Percentiles rank a stretch among this genome's conserved stretches.
Conservation (phyloP, 768 basidiomycete genomes). For the Mycena belliarum region DNA sequence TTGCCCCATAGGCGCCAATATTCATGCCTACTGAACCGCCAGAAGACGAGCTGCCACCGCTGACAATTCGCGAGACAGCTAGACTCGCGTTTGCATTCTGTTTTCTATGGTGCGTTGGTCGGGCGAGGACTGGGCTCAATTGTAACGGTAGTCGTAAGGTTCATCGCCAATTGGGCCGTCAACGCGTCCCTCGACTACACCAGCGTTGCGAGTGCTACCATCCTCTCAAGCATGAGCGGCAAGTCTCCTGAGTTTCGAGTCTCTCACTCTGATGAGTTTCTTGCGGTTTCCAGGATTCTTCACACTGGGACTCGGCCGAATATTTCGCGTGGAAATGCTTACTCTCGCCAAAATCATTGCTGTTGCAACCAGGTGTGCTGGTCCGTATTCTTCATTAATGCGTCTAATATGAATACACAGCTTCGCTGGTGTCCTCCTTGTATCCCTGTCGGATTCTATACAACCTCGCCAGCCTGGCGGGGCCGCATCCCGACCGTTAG, state of each 20-base stretch:
- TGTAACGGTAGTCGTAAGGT: slow-evolving; percentile 35
- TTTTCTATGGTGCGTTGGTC: slow-evolving; percentile 61
- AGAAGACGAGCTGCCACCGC: slow-evolving; percentile 31
- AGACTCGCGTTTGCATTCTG: slow-evolving; percentile 79
- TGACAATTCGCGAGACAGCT: slow-evolving; percentile 73
- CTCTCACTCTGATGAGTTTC: background rate
- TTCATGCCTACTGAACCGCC: background rate
- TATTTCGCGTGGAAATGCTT: slow-evolving; percentile 80
- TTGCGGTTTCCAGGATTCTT: slow-evolving; percentile 72
- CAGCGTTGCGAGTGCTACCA: slow-evolving; percentile 91
- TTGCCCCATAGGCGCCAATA: background rate
- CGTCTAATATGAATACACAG: slow-evolving; percentile 36
- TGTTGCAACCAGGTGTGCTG: slow-evolving; percentile 72
- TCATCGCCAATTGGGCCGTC: slow-evolving; percentile 89
- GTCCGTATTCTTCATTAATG: background rate
- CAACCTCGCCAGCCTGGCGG: slow-evolving; percentile 23
- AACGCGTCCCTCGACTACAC: slow-evolving; percentile 86
- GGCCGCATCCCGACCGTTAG: slow-evolving; percentile 15
- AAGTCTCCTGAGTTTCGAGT: slow-evolving; percentile 27
- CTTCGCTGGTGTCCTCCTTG: slow-evolving; percentile 80
- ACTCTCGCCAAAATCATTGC: slow-evolving; percentile 73
- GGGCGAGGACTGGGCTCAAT: background rate
- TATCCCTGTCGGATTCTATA: slow-evolving; percentile 83
- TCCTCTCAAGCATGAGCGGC: slow-evolving; percentile 90
- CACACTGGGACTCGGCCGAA: slow-evolving; percentile 79